phyloP scores from a whole-genome alignment of 164 flowering plant species.

The Vitis riparia region DNA sequence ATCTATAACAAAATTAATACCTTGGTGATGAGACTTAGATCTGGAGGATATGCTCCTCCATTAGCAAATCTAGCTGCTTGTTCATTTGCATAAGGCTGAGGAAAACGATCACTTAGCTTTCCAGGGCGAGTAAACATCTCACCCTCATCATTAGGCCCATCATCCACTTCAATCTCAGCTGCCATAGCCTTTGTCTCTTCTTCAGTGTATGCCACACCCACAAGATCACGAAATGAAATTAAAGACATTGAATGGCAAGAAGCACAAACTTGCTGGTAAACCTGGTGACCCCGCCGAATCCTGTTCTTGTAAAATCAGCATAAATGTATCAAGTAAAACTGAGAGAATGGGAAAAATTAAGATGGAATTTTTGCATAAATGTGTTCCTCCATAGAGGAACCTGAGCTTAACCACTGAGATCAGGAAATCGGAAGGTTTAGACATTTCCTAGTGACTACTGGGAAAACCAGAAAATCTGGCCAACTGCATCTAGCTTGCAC shows the following conservation, averaged over 20 bases:
- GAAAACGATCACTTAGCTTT: constrained; percentile 83
- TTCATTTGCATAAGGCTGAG: constrained; percentile 79
- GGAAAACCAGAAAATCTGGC: too few species aligned
- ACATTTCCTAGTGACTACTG: too few species aligned
- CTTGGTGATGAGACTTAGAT: constrained; percentile 84
- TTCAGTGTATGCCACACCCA: constrained; percentile 88
- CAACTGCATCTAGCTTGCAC: too few species aligned
- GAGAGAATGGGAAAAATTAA: too few species aligned
- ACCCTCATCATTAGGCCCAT: constrained; percentile 93
- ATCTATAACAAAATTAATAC: constrained; percentile 26
- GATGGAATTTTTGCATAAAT: too few species aligned
- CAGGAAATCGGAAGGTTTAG: too few species aligned
- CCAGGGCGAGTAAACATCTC: constrained; percentile 94
- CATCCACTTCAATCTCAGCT: constrained; percentile 88
- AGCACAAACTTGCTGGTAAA: constrained; percentile 89
- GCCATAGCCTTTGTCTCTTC: constrained; percentile 89
- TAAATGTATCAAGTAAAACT: not conserved
- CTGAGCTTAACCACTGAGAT: too few species aligned
- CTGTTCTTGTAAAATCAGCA: constrained; percentile 28
- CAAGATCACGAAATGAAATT: constrained; percentile 81
- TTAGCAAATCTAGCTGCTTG: constrained; percentile 88
- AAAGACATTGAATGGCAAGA: constrained; percentile 92
- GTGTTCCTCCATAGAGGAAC: too few species aligned
- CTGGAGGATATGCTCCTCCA: constrained; percentile 94
- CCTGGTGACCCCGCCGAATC: constrained; percentile 93